A percentile compares a stretch with the other conserved stretches of the same genome.
Evolutionary conservation across 495 filamentous ascomycete species (phyloP).

Genomic region (Xylaria sp.): DNA sequence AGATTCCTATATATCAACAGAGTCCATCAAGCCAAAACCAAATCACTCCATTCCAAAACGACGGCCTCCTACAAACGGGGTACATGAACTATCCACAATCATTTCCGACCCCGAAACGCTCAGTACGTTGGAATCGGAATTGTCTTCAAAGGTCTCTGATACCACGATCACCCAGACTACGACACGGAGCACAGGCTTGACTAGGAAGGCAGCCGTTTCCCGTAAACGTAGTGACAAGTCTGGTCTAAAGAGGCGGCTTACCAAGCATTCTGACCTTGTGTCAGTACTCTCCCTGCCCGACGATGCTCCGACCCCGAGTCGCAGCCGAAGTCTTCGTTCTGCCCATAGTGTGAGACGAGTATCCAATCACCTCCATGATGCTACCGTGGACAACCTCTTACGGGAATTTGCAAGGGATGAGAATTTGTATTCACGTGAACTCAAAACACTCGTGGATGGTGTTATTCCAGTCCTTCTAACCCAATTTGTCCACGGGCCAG

Average conservation of each 20-base stretch:
- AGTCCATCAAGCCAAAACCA: slow-evolving; percentile 39
- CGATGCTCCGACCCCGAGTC: slow-evolving; percentile 61
- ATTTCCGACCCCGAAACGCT: slow-evolving; percentile 67
- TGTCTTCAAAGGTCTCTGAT: slow-evolving; percentile 53
- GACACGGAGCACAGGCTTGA: slow-evolving; percentile 50
- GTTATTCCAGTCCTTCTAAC: slow-evolving; percentile 92
- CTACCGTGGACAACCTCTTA: slow-evolving; percentile 77
- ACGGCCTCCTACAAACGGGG: slow-evolving; percentile 69
- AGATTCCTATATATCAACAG: slow-evolving; percentile 43
- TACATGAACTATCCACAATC: slow-evolving; percentile 77
- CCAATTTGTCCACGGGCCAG: slow-evolving; percentile 78
- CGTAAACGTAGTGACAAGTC: slow-evolving; percentile 50
- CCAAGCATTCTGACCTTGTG: slow-evolving; percentile 91
- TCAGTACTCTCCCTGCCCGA: slow-evolving; percentile 84
- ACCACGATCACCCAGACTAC: slow-evolving; percentile 60
- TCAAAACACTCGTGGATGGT: slow-evolving; percentile 92
- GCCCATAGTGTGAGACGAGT: slow-evolving; percentile 74
- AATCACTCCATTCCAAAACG: slow-evolving; percentile 48
- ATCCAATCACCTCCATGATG: slow-evolving; percentile 67
- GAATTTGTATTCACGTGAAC: slow-evolving; percentile 86
- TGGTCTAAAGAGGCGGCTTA: slow-evolving; percentile 74
- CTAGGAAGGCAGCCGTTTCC: slow-evolving; percentile 48
- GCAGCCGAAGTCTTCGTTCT: slow-evolving; percentile 68
- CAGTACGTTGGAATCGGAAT: slow-evolving; percentile 53
- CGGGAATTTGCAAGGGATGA: slow-evolving; percentile 85